A percentile compares a stretch with the other conserved stretches of the same genome.
phyloP scores from a whole-genome alignment of 495 filamentous ascomycete genomes.

The Aspergillus cristatus region DNA sequence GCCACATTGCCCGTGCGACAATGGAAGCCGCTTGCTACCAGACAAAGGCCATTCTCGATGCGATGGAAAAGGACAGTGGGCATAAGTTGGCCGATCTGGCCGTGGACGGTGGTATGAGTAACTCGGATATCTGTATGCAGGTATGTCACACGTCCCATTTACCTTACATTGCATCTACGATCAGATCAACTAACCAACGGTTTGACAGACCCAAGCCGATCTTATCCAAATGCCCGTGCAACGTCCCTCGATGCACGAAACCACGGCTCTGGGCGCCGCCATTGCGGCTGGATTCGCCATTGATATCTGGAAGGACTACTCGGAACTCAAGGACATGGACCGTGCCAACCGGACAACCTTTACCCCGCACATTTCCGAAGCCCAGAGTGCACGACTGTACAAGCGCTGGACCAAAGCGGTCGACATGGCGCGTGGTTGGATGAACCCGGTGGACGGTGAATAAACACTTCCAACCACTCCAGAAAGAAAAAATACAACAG shows the following conservation, averaged over 20 bases:
- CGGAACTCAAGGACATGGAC: conserved; percentile 73
- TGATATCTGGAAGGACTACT: conserved; percentile 69
- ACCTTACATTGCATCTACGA: neutral
- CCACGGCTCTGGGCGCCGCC: conserved; percentile 86
- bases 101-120: conserved; percentile 92
- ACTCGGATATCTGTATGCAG: conserved; percentile 93
- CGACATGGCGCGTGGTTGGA: conserved; percentile 83
- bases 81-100: conserved; percentile 68
- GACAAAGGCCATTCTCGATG: conserved; percentile 87
- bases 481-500: conserved; percentile 16
- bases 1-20: conserved; percentile 88
- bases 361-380: conserved; percentile 50
- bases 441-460: conserved; percentile 40
- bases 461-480: too few relatives aligned
- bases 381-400: conserved; percentile 60
- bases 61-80: conserved; percentile 86
- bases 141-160: too few relatives aligned
- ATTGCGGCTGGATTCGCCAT: conserved; percentile 88
- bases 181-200: conserved; percentile 11
- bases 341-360: conserved; percentile 67
- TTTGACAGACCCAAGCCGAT: conserved; percentile 77
- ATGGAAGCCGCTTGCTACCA: conserved; percentile 94
- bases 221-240: conserved; percentile 82
- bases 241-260: conserved; percentile 86
- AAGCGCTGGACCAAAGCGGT: conserved; percentile 78